Evolutionary conservation across 371 early-diverging fungal genomes (phyloP).

Genomic region (Neoconidiobolus thromboides): DNA sequence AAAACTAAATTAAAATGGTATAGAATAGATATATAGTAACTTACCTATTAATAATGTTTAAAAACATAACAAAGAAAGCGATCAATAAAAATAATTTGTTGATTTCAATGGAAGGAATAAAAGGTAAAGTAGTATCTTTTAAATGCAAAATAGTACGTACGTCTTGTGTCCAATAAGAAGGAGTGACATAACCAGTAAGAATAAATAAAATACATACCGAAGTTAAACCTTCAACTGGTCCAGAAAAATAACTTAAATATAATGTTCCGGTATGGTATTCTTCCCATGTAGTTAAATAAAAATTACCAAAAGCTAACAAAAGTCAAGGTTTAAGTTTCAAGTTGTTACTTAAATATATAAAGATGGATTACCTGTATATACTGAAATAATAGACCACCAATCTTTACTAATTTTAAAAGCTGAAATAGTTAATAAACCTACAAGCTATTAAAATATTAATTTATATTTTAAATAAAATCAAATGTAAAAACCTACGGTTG

Average conservation of each 20-base stretch:
- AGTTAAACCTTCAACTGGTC: slow-evolving; percentile 92
- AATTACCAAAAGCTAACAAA: slow-evolving; percentile 44
- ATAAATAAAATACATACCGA: slow-evolving; percentile 36
- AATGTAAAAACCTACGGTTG: slow-evolving; percentile 20
- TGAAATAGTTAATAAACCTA: slow-evolving; percentile 33
- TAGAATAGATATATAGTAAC: slow-evolving; percentile 3
- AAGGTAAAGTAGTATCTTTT: slow-evolving; percentile 4
- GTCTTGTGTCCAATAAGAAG: slow-evolving; percentile 8
- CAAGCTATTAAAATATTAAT: slow-evolving; percentile 13
- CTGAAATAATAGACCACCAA: slow-evolving; percentile 42
- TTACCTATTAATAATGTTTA: slow-evolving; percentile 37
- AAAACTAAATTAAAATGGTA: background rate
- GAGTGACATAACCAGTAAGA: slow-evolving; percentile 37
- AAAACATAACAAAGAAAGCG: slow-evolving; percentile 28
- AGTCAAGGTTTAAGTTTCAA: too few relatives aligned
- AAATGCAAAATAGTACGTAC: slow-evolving; percentile 5
- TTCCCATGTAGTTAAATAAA: slow-evolving; percentile 90
- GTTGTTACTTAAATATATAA: background rate
- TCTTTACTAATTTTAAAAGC: slow-evolving; percentile 50
- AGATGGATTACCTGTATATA: slow-evolving; percentile 14
- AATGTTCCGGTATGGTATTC: slow-evolving; percentile 87
- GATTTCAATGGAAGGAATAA: slow-evolving; percentile 3
- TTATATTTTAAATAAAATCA: slow-evolving; percentile 6
- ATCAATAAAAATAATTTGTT: slow-evolving; percentile 34
- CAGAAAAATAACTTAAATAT: slow-evolving; percentile 80